phyloP scores from a whole-genome alignment of 2,329 filamentous ascomycete genomes.

The Dothidotthia symphoricarpi region DNA sequence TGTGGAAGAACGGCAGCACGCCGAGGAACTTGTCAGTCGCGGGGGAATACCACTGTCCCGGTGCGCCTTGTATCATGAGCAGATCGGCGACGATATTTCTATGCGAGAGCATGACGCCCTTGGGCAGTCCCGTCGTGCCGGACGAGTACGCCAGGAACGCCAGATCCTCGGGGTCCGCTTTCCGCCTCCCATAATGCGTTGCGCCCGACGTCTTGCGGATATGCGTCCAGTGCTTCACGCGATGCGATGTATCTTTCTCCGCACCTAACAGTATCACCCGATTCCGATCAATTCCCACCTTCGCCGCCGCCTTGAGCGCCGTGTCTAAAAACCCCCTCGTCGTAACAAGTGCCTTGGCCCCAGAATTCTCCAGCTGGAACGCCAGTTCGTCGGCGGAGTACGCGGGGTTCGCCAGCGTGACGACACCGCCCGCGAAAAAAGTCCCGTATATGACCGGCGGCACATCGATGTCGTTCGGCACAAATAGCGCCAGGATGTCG shows the following conservation, averaged over 20 bases:
- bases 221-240: slow-evolving; percentile 68
- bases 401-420: slow-evolving; percentile 79
- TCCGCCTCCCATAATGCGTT: slow-evolving; percentile 58
- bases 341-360: slow-evolving; percentile 71
- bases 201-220: slow-evolving; percentile 63
- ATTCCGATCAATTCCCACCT: slow-evolving; percentile 66
- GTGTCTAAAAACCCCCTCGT: slow-evolving; percentile 63
- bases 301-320: slow-evolving; percentile 65
- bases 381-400: slow-evolving; percentile 81
- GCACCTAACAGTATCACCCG: slow-evolving; percentile 75
- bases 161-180: slow-evolving; percentile 64
- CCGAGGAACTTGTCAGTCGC: slow-evolving; percentile 66
- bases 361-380: slow-evolving; percentile 76
- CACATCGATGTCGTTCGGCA: slow-evolving; percentile 81
- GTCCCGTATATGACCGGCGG: slow-evolving; percentile 72
- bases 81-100: slow-evolving; percentile 59
- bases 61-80: slow-evolving; percentile 79
- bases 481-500: slow-evolving; percentile 77
- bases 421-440: slow-evolving; percentile 75
- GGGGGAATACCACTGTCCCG: slow-evolving; percentile 73
- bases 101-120: slow-evolving; percentile 48
- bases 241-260: slow-evolving; percentile 56
- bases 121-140: slow-evolving; percentile 47
- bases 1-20: slow-evolving; percentile 86
- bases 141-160: slow-evolving; percentile 66